Evolutionary conservation across 495 filamentous ascomycete genomes (phyloP).

Genomic region (Podospora fimiseda): DNA sequence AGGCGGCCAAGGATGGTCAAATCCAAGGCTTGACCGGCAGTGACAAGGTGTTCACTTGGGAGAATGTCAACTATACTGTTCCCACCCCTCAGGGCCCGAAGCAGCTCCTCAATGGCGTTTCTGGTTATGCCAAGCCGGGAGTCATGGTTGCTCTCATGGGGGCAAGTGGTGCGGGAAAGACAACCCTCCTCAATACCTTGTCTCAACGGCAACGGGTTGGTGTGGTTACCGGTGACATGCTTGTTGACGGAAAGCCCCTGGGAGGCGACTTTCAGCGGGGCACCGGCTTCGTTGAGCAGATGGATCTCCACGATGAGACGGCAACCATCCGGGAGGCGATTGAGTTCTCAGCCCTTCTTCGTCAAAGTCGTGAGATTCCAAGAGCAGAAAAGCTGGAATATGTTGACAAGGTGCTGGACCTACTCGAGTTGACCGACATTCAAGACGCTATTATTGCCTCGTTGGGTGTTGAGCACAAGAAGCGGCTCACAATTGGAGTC

Average conservation of each 20-base stretch:
- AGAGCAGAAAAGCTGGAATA: constrained; percentile 71
- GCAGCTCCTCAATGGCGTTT: constrained; percentile 59
- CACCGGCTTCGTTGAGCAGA: constrained; percentile 83
- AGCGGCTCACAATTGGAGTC: constrained; percentile 82
- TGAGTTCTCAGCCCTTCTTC: constrained; percentile 70
- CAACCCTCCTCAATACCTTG: constrained; percentile 59
- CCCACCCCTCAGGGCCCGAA: constrained; percentile 54
- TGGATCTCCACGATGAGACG: constrained; percentile 76
- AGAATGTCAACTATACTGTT: constrained; percentile 57
- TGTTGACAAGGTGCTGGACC: constrained; percentile 80
- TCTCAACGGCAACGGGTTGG: constrained; percentile 71
- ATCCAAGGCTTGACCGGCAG: constrained; percentile 13
- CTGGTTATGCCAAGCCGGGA: constrained; percentile 75
- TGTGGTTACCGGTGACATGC: constrained; percentile 64
- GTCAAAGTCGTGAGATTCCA: constrained; percentile 61
- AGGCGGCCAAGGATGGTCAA: constrained; percentile 7
- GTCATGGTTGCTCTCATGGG: constrained; percentile 78
- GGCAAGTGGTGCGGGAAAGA: constrained; percentile 76
- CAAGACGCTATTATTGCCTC: constrained; percentile 79
- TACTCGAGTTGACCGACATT: constrained; percentile 74
- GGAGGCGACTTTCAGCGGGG: constrained; percentile 68
- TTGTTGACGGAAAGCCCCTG: constrained; percentile 68
- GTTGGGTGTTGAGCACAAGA: constrained; percentile 55
- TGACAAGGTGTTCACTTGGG: constrained; percentile 52
- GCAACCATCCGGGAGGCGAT: constrained; percentile 83